These are phyloP conservation scores for Vigna unguiculata DNA, from an alignment of 306 rosid species.

Conservation along the genomic window DNA sequence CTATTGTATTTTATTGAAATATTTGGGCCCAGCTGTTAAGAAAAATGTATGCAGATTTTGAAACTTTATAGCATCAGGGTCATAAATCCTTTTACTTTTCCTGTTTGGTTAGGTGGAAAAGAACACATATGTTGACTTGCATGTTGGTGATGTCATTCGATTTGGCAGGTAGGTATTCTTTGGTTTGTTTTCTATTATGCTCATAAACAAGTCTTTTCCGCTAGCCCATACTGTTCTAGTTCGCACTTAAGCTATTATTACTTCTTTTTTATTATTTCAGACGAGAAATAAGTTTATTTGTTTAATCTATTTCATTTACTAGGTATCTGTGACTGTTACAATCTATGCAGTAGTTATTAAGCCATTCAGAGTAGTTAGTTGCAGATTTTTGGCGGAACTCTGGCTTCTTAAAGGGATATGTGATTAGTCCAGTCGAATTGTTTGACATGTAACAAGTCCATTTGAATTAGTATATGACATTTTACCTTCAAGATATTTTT, in stretches of 20 bases:
- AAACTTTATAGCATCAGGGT: constrained; percentile 13
- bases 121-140: constrained; percentile 71
- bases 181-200: constrained; percentile 32
- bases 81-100: constrained; percentile 23
- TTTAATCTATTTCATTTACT: constrained; percentile 14
- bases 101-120: constrained; percentile 70
- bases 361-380: constrained; percentile 29
- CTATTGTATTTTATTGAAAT: constrained; percentile 20
- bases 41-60: constrained; percentile 16
- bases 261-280: constrained; percentile 17
- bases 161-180: constrained; percentile 80
- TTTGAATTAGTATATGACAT: constrained; percentile 8
- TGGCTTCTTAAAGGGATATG: constrained; percentile 10
- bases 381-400: constrained; percentile 15
- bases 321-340: constrained; percentile 7
- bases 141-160: constrained; percentile 94
- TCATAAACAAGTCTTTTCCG: constrained; percentile 14
- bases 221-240: constrained; percentile 14
- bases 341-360: constrained; percentile 5
- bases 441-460: not conserved
- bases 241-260: not conserved
- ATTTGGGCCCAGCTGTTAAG: not conserved
- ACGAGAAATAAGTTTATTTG: constrained; percentile 31
- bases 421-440: not conserved
- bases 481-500: constrained; percentile 18